A percentile compares a stretch with the other conserved stretches of the same genome.
Conservation (phyloP, 306 rosid species). For the Pterocarpus macrocarpus region DNA sequence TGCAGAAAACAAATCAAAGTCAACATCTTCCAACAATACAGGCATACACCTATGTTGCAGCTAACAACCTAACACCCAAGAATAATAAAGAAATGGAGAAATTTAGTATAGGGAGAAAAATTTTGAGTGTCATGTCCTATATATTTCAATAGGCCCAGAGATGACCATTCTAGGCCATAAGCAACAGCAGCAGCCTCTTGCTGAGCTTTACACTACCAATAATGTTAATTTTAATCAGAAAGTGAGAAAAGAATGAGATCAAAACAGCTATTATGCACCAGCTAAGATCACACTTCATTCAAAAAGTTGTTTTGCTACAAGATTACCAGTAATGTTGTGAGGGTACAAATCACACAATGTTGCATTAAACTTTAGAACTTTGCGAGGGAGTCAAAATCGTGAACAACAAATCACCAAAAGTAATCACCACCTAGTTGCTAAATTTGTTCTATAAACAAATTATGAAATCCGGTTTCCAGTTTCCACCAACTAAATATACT, state of each 20-base stretch:
- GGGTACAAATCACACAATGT: constrained; percentile 2
- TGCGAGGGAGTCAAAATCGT: background rate
- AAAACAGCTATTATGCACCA: constrained; percentile 1
- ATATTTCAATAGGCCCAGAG: background rate
- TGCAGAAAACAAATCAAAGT: constrained; percentile 43
- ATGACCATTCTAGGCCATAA: constrained; percentile 30
- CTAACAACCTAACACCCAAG: background rate
- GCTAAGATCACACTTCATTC: background rate
- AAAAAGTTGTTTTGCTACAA: constrained; percentile 13
- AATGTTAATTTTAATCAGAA: too few relatives aligned
- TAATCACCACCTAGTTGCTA: background rate
- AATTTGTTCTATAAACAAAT: constrained; percentile 11
- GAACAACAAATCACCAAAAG: background rate
- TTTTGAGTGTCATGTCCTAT: background rate
- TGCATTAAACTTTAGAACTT: constrained; percentile 1
- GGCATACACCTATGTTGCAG: background rate
- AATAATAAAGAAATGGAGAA: background rate
- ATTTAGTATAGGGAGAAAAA: background rate
- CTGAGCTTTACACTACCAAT: too few relatives aligned
- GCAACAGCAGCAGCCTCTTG: background rate
- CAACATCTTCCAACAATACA: constrained; percentile 24
- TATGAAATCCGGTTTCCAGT: too few relatives aligned
- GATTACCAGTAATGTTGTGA: background rate
- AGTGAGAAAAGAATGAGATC: background rate
- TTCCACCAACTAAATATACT: background rate